phyloP scores from a whole-genome alignment of 345 rosid genomes.

The thale cress (Arabidopsis thaliana) region DNA sequence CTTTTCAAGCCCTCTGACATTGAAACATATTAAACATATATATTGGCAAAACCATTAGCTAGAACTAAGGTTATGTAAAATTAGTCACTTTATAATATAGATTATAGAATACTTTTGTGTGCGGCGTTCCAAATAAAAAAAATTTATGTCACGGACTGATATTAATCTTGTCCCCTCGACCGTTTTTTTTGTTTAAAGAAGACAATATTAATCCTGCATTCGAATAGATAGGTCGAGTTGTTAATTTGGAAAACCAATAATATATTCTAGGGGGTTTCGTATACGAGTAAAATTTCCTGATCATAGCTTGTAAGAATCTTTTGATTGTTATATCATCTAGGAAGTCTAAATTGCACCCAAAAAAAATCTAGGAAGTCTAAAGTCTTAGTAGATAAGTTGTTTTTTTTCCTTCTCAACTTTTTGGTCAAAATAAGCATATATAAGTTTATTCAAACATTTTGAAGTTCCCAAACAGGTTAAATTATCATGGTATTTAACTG shows the following conservation, averaged over 20 bases:
- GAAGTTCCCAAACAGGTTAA: neutral
- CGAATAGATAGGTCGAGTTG: constrained; percentile 6
- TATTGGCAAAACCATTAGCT: neutral
- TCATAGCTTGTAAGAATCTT: constrained; percentile 12
- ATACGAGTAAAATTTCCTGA: constrained; percentile 24
- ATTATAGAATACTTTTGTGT: neutral
- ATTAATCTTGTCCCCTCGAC: neutral
- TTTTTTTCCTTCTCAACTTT: neutral
- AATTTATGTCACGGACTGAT: constrained; percentile 24
- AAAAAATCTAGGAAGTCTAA: no score
- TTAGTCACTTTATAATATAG: neutral
- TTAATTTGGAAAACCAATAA: neutral
- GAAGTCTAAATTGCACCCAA: no score
- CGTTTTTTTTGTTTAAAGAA: neutral
- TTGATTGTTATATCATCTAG: neutral
- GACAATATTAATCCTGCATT: neutral
- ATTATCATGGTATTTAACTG: neutral
- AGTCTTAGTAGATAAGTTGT: neutral
- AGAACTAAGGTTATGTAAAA: neutral
- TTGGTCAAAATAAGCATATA: neutral
- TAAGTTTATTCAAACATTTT: constrained; percentile 22
- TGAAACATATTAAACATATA: neutral
- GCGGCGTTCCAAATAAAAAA: neutral
- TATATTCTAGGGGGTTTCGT: constrained; percentile 28
- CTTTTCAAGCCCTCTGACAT: neutral